phyloP scores from a whole-genome alignment of 2,329 filamentous ascomycete genomes.

The Claviceps sp. region DNA sequence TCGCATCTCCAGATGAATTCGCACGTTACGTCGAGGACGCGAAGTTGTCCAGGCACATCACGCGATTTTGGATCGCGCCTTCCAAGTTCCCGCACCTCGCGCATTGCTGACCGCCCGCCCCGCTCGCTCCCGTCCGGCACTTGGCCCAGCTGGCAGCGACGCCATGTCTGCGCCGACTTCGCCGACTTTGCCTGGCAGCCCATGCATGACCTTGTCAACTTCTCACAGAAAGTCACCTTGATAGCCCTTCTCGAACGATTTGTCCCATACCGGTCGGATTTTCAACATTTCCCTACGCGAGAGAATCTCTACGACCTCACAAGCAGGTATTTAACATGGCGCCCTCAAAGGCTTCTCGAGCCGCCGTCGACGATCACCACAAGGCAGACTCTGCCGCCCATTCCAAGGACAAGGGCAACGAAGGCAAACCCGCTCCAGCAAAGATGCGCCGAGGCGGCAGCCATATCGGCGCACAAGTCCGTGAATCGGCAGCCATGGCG shows the following conservation, averaged over 20 bases:
- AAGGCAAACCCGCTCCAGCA: conserved; percentile 29
- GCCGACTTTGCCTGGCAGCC: no score
- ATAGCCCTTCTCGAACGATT: neutral
- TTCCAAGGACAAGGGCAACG: conserved; percentile 30
- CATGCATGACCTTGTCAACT: no score
- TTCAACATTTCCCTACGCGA: neutral
- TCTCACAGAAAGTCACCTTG: neutral
- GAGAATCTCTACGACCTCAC: neutral
- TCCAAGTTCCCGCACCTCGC: neutral
- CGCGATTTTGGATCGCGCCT: no score
- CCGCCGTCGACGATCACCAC: conserved; percentile 30
- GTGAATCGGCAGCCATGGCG: conserved; percentile 19
- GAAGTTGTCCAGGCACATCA: no score
- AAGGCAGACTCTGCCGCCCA: conserved; percentile 26
- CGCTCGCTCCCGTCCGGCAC: neutral
- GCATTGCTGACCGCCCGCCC: neutral
- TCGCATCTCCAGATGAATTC: no score
- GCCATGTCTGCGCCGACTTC: no score
- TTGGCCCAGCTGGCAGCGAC: no score
- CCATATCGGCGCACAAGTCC: conserved; percentile 32
- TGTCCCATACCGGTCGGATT: conserved; percentile 6
- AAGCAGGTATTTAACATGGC: conserved; percentile 20
- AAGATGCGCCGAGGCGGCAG: conserved; percentile 44
- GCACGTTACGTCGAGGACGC: no score
- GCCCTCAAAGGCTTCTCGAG: conserved; percentile 32